Evolutionary conservation across 2,329 filamentous ascomycete genomes (phyloP), one percentile per base, ranked within the genome.

Genomic region (Fusarium sp.): DNA sequence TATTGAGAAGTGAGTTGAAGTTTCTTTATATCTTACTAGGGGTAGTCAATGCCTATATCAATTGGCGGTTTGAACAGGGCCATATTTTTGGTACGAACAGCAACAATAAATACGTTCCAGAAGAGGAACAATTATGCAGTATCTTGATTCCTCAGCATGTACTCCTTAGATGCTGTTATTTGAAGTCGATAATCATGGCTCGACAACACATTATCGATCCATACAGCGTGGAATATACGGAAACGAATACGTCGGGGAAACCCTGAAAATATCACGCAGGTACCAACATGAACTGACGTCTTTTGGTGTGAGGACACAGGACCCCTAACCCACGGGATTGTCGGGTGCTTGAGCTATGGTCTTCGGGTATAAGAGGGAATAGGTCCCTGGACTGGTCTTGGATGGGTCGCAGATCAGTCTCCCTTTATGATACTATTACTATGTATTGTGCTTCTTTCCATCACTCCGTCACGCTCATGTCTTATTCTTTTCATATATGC

Each of bases 201-300:
- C 26, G 37, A 29, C 12, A 63, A 43, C 26, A 18, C 6, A 42
- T 61, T 42, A 54, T 56, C 35, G 21, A 48, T 43, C 31, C 16
- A 41, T 42, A 44, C 8, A 35, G 20, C 21, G 42, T 41, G 37
- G 55, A 26, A 38, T 47, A 70, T 70, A 70, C 67, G 68, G 68
- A 70, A 70, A 70, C 68, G 68, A 70, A 70, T 70, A 70, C 67
- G 67, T 46, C 59, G 49, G 57, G 52, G 39, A 44, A 58, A 49
- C 49, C 33, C 39, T 69, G 57, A 49, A 24, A 39, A 48, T 39
- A 41, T 52, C 23, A 44, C 31, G 57, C 56, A 69, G 62, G 61
- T 66, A 71, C 57, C 12, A 29, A 37, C 21, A 35, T 31, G 31
- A 29, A 48, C 18, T 68, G 37, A 55, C 50, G 33, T 31, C 29